These are phyloP conservation scores for Globisporangium uncinulatum DNA, from an alignment of 352 stramenopile genomes.

Conservation along the genomic window DNA sequence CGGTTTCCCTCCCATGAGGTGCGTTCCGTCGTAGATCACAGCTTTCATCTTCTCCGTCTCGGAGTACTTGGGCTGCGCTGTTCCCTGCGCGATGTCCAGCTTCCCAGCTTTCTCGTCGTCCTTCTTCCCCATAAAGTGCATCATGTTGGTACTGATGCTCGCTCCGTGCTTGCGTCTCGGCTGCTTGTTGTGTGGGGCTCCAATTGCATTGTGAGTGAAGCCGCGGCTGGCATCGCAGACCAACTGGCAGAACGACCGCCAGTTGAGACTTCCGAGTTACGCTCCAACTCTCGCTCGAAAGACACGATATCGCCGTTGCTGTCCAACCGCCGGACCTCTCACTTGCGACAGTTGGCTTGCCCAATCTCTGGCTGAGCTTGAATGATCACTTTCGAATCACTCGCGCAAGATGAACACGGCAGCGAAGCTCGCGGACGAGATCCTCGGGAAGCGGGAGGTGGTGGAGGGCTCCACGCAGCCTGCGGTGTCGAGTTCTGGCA, in stretches of 20 bases:
- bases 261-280: constrained; percentile 1
- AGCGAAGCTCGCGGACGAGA: constrained; percentile 3
- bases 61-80: constrained; percentile 25
- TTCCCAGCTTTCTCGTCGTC: constrained; percentile 28
- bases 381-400: not conserved
- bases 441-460: constrained; percentile 13
- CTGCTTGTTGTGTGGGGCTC: not conserved
- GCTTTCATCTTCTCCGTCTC: constrained; percentile 27
- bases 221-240: not conserved
- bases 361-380: not conserved
- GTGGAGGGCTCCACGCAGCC: constrained; percentile 21
- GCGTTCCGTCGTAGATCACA: constrained; percentile 21
- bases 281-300: no score
- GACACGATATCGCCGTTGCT: not conserved
- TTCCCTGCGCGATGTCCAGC: constrained; percentile 14
- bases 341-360: no score
- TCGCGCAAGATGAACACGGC: constrained; percentile 3
- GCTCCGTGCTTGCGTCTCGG: not conserved
- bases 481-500: constrained; percentile 17
- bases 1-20: constrained; percentile 19
- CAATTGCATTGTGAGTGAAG: not conserved
- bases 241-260: not conserved
- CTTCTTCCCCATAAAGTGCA: constrained; percentile 25
- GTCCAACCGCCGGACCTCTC: not conserved
- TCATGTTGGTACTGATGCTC: constrained; percentile 10